These are phyloP conservation scores for Annona squamosa DNA, from an alignment of 164 flowering plant genomes.

Conservation along the genomic window DNA sequence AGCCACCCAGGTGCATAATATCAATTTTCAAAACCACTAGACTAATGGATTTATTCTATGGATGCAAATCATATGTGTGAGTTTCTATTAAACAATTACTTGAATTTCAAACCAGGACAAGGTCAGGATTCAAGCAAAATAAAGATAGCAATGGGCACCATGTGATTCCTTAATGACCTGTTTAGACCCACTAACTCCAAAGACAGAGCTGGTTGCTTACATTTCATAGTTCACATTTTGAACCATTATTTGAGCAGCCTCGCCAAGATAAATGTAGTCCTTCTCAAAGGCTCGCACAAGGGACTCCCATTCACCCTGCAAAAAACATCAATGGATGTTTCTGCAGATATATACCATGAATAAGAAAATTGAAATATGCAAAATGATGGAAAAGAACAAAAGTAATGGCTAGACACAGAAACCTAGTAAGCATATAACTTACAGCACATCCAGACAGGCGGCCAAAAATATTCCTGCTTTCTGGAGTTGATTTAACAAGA, in stretches of 20 bases:
- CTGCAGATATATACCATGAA: neutral
- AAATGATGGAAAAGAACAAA: neutral
- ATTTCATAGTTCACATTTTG: constrained; percentile 96
- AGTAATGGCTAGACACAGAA: neutral
- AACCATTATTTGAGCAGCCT: constrained; percentile 91
- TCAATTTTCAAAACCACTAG: neutral
- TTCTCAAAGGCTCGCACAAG: constrained; percentile 85
- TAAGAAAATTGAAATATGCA: neutral
- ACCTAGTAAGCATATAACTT: constrained; percentile 26
- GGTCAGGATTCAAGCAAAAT: too few species aligned
- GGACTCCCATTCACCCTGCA: constrained; percentile 89
- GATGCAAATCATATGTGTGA: neutral
- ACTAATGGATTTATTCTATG: neutral
- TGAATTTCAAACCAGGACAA: too few species aligned
- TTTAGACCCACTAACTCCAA: too few species aligned
- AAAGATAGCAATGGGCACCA: neutral
- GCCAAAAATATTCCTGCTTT: constrained; percentile 91
- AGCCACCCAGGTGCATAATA: neutral
- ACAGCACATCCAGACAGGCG: constrained; percentile 93
- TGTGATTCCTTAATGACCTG: neutral
- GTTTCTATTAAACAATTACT: too few species aligned
- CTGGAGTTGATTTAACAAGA: constrained; percentile 62
- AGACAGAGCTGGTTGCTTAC: constrained; percentile 31
- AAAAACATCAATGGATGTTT: constrained; percentile 8
- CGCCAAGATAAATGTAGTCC: constrained; percentile 83